A percentile compares a stretch with the other conserved stretches of the same genome.
phyloP scores from a whole-genome alignment of 2,329 filamentous ascomycete species.

The Sporothrix mexicana region DNA sequence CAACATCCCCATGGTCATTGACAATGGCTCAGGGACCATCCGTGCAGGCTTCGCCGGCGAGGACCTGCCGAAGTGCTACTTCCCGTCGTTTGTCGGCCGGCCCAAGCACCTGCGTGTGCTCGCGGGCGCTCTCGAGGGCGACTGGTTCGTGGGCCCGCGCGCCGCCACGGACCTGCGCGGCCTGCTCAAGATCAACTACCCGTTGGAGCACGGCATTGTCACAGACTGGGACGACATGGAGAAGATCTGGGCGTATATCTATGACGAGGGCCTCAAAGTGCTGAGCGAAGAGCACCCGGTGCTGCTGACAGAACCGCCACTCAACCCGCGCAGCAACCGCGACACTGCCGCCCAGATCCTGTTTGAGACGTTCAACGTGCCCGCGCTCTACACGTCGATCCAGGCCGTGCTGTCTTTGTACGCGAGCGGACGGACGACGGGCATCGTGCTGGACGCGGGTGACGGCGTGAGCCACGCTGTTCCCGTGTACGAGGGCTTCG shows the following conservation, averaged over 20 bases:
- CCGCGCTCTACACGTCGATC: constrained; percentile 93
- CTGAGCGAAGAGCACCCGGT: constrained; percentile 99
- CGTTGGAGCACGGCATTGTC: constrained; percentile 95
- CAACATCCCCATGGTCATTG: constrained; percentile 97
- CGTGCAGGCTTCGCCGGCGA: constrained; percentile 96
- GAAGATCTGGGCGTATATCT: constrained; percentile 98
- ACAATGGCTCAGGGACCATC: constrained; percentile 98
- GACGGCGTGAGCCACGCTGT: constrained; percentile 98
- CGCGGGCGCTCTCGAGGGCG: constrained; percentile 94
- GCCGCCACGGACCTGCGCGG: constrained; percentile 87
- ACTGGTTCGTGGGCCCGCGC: constrained; percentile 94
- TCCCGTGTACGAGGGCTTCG: constrained; percentile 96
- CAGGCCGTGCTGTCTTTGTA: constrained; percentile 96
- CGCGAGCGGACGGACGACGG: constrained; percentile 92
- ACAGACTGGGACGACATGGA: constrained; percentile 99
- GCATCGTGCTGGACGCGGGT: constrained; percentile 92
- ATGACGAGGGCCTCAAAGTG: constrained; percentile 93
- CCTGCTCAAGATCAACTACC: constrained; percentile 93
- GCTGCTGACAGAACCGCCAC: constrained; percentile 89
- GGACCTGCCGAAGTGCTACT: constrained; percentile 94
- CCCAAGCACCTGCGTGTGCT: constrained; percentile 95
- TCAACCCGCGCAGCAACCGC: constrained; percentile 94
- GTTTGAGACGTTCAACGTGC: constrained; percentile 98
- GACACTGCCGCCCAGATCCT: constrained; percentile 96
- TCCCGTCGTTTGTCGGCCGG: constrained; percentile 94